Percentiles rank a stretch among this genome's conserved stretches.
phyloP scores from a whole-genome alignment of 768 basidiomycete genomes.

The Pleurotus citrinopileatus region DNA sequence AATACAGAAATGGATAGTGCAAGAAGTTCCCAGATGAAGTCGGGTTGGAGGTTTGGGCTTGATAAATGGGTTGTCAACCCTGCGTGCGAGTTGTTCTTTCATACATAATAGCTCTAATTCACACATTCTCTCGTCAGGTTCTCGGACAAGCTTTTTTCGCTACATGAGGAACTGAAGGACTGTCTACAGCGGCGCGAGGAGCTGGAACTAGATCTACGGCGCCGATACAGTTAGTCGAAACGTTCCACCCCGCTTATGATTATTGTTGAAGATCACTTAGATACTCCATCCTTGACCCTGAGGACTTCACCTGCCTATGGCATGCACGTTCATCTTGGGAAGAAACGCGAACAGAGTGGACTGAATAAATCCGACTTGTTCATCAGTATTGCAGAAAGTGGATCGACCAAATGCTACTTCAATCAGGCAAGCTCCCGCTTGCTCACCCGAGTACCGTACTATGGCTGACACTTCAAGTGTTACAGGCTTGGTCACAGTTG shows the following conservation, averaged over 20 bases:
- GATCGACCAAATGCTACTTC: constrained; percentile 68
- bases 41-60: constrained; percentile 27
- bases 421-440: constrained; percentile 36
- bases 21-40: neutral
- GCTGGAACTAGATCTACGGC: constrained; percentile 56
- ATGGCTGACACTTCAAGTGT: too few relatives aligned
- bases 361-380: constrained; percentile 50
- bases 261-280: constrained; percentile 31
- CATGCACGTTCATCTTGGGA: constrained; percentile 71
- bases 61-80: constrained; percentile 64
- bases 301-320: constrained; percentile 68
- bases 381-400: constrained; percentile 56
- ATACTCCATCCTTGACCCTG: constrained; percentile 69
- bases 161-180: constrained; percentile 47
- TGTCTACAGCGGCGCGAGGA: constrained; percentile 43
- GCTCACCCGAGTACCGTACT: too few relatives aligned
- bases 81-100: constrained; percentile 38
- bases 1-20: neutral
- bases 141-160: constrained; percentile 45
- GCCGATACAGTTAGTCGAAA: constrained; percentile 44
- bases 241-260: neutral
- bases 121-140: constrained; percentile 40
- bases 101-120: neutral
- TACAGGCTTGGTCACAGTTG: constrained; percentile 76
- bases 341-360: constrained; percentile 57